Percentiles rank a stretch among this genome's conserved stretches.
These are phyloP conservation scores for Chrysosporium keratinophilum DNA, from an alignment of 2,329 filamentous ascomycete species.

Conservation along the genomic window DNA sequence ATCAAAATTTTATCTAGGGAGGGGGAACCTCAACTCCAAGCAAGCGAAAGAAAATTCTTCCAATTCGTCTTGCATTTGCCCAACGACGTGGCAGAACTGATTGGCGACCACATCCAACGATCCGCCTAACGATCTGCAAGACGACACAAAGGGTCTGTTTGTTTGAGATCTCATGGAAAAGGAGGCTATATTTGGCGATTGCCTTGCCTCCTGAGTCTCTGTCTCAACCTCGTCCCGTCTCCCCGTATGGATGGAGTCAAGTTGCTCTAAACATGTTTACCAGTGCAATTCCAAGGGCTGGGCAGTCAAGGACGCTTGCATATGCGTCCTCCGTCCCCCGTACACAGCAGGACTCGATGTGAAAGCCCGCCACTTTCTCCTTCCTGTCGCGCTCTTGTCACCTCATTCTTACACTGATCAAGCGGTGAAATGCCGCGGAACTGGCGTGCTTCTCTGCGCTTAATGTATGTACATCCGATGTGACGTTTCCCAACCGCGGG, in stretches of 20 bases:
- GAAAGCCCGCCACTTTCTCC: neutral
- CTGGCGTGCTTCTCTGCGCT: neutral
- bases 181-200: neutral
- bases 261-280: neutral
- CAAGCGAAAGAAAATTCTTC: neutral
- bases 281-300: neutral
- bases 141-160: constrained; percentile 5
- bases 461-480: neutral
- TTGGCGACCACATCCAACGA: constrained; percentile 16
- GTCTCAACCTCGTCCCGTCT: neutral
- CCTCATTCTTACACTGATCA: neutral
- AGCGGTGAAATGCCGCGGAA: constrained; percentile 1
- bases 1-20: neutral
- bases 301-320: neutral
- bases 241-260: neutral
- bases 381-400: neutral
- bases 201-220: neutral
- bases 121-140: constrained; percentile 15
- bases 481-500: neutral
- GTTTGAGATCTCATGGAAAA: neutral
- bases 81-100: constrained; percentile 19
- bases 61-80: constrained; percentile 11
- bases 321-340: neutral
- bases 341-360: neutral
- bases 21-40: neutral